Conservation (phyloP, 345 rosid genomes). For the Moricandia arvensis region DNA sequence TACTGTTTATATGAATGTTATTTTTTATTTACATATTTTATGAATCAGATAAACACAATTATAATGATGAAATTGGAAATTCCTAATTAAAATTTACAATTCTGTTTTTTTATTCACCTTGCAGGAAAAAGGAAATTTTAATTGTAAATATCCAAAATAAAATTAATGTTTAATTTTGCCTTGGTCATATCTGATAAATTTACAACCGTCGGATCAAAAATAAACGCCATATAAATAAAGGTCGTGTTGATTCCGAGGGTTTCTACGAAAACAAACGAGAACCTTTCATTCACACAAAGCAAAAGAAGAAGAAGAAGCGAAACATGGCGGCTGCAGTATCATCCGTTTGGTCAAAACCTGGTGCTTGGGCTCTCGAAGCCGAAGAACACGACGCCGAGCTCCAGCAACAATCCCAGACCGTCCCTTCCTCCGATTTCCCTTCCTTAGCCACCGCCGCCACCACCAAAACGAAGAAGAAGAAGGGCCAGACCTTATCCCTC, state of each 20-base stretch:
- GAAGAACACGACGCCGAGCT: conserved; percentile 76
- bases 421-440: conserved; percentile 52
- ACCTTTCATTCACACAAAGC: conserved; percentile 2
- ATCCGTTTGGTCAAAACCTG: conserved; percentile 93
- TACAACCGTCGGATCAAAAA: conserved; percentile 50
- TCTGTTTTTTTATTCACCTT: not conserved
- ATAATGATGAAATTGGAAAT: not conserved
- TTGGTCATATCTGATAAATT: not conserved
- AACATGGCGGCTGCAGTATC: conserved; percentile 80
- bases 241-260: not conserved
- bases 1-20: no score
- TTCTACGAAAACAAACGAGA: not conserved
- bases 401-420: conserved; percentile 22
- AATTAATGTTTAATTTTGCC: not conserved
- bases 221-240: conserved; percentile 14
- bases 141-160: not conserved
- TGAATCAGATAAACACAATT: no score
- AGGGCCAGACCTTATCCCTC: conserved; percentile 62
- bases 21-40: not conserved
- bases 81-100: not conserved
- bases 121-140: not conserved
- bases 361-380: conserved; percentile 92
- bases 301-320: not conserved
- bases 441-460: conserved; percentile 62
- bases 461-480: conserved; percentile 78